These are phyloP conservation scores for Candida frijolesensis DNA, from an alignment of 1,139 yeast genomes.

Conservation along the genomic window DNA sequence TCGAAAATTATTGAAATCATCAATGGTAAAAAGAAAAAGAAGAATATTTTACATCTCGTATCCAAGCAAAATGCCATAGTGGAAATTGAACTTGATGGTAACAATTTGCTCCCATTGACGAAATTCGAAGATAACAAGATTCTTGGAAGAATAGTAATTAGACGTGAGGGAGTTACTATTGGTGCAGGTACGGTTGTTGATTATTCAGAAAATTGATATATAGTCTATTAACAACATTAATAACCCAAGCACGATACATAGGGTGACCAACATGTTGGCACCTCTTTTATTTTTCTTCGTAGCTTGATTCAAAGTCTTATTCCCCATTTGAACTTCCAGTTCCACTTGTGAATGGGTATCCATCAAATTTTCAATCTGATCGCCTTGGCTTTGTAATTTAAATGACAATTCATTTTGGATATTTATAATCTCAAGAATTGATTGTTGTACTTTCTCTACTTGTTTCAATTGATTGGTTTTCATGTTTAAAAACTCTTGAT, in stretches of 20 bases:
- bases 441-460: constrained; percentile 69
- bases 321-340: constrained; percentile 71
- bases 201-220: constrained; percentile 30
- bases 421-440: constrained; percentile 78
- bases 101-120: constrained; percentile 62
- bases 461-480: constrained; percentile 70
- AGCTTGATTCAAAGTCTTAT: constrained; percentile 71
- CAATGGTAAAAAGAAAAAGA: constrained; percentile 24
- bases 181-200: constrained; percentile 76
- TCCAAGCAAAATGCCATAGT: constrained; percentile 76
- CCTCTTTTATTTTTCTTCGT: constrained; percentile 70
- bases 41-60: constrained; percentile 69
- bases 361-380: constrained; percentile 64
- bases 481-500: constrained; percentile 60
- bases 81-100: constrained; percentile 61
- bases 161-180: constrained; percentile 83
- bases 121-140: constrained; percentile 59
- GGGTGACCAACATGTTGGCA: constrained; percentile 63
- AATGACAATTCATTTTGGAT: constrained; percentile 77
- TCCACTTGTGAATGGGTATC: constrained; percentile 75
- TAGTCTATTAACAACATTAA: constrained; percentile 66
- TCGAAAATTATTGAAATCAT: constrained; percentile 54
- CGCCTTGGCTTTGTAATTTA: constrained; percentile 76
- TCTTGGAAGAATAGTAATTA: constrained; percentile 79
- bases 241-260: constrained; percentile 64